A percentile compares a stretch with the other conserved stretches of the same genome.
Conservation (phyloP, 352 stramenopile genomes). For the Phytophthora sp. region DNA sequence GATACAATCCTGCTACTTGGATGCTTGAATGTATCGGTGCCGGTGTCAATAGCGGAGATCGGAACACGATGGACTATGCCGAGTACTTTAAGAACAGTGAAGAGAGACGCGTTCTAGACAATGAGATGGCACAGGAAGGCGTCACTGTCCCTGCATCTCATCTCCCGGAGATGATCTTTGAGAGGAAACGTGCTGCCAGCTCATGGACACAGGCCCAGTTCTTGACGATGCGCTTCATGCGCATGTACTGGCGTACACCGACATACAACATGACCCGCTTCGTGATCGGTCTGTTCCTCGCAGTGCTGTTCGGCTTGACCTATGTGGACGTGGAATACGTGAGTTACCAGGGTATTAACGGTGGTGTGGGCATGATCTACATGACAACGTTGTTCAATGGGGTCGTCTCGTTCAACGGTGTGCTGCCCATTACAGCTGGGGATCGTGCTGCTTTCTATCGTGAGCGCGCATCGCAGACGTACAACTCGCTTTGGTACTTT, state of each 20-base stretch:
- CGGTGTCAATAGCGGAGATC: slow-evolving; percentile 78
- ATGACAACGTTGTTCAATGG: slow-evolving; percentile 66
- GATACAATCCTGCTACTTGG: slow-evolving; percentile 41
- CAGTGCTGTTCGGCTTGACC: slow-evolving; percentile 22
- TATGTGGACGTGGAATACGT: slow-evolving; percentile 35
- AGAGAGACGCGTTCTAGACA: slow-evolving; percentile 23
- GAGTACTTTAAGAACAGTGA: slow-evolving; percentile 28
- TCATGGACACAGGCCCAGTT: slow-evolving; percentile 33
- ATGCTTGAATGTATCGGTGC: slow-evolving; percentile 35
- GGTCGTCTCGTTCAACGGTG: slow-evolving; percentile 28
- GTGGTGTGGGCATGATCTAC: slow-evolving; percentile 77
- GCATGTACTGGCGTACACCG: slow-evolving; percentile 84
- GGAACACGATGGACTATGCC: slow-evolving; percentile 60
- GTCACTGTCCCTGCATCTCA: slow-evolving; percentile 23
- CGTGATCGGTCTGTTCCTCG: slow-evolving; percentile 42
- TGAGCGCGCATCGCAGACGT: slow-evolving; percentile 92
- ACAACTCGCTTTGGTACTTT: slow-evolving; percentile 85
- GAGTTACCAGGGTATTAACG: slow-evolving; percentile 39
- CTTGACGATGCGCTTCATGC: slow-evolving; percentile 37
- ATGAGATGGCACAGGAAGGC: slow-evolving; percentile 32
- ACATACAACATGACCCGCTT: slow-evolving; percentile 84
- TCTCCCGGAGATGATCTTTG: slow-evolving; percentile 33
- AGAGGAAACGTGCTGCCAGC: slow-evolving; percentile 34
- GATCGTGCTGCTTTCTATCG: slow-evolving; percentile 74
- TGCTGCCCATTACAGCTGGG: slow-evolving; percentile 49